A percentile compares a stretch with the other conserved stretches of the same genome.
These are phyloP conservation scores for Epichloe typhina DNA, from an alignment of 2,329 filamentous ascomycete species.

Conservation along the genomic window DNA sequence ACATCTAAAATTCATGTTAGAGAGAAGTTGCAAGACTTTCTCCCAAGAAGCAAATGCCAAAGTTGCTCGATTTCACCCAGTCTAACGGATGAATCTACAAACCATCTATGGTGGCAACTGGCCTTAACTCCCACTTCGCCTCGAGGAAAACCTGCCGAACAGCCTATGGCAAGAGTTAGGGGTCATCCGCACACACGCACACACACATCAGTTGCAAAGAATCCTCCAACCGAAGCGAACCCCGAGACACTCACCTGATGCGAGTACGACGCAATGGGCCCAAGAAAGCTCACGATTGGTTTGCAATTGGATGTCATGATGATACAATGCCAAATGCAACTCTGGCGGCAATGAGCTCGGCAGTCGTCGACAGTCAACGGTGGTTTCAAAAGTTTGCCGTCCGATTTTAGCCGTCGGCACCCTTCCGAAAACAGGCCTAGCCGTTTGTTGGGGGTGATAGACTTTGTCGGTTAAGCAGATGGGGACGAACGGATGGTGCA, in stretches of 20 bases:
- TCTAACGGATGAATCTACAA: conserved; percentile 8
- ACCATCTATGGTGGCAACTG: conserved; percentile 39
- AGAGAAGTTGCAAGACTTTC: not conserved
- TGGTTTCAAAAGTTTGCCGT: too few relatives aligned
- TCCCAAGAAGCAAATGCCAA: not conserved
- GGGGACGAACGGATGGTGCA: not conserved
- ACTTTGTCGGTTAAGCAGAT: not conserved
- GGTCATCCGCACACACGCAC: too few relatives aligned
- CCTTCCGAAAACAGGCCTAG: not conserved
- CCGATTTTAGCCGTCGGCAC: not conserved
- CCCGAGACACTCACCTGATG: conserved; percentile 29
- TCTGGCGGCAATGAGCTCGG: not conserved
- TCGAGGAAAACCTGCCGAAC: conserved; percentile 34
- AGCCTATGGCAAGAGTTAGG: conserved; percentile 23
- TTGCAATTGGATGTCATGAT: conserved; percentile 19
- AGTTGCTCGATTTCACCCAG: not conserved
- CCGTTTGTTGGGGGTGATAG: not conserved
- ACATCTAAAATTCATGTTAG: conserved; percentile 42
- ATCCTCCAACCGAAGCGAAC: not conserved
- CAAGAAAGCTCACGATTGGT: conserved; percentile 35
- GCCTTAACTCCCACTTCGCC: conserved; percentile 32
- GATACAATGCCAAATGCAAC: not conserved
- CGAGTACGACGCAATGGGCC: conserved; percentile 35
- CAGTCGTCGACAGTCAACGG: not conserved
- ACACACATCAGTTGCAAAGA: not conserved